Percentiles rank a stretch among this genome's conserved stretches.
phyloP scores from a whole-genome alignment of 371 early-diverging fungal species.

The Mucor saturninus region DNA sequence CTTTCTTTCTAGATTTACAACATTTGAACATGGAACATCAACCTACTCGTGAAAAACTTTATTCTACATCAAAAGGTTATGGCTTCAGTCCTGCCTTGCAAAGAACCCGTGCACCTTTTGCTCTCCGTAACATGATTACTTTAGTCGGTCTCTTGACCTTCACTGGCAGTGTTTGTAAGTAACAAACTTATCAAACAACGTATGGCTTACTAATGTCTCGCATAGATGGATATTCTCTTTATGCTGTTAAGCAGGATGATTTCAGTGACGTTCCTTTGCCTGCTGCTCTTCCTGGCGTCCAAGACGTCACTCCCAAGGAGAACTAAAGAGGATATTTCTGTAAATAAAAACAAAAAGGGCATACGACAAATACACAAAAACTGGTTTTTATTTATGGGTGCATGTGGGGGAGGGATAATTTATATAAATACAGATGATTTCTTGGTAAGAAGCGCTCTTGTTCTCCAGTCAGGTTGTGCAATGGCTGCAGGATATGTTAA shows the following conservation, averaged over 20 bases:
- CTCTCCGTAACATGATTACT: conserved; percentile 50
- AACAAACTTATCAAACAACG: neutral
- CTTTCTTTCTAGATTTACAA: neutral
- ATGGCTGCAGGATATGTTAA: conserved; percentile 20
- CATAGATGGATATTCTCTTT: conserved; percentile 57
- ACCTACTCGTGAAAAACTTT: conserved; percentile 49
- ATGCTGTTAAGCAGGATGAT: conserved; percentile 65
- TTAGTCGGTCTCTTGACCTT: conserved; percentile 53
- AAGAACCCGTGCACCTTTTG: conserved; percentile 59
- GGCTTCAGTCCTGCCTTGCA: conserved; percentile 60
- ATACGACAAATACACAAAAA: neutral
- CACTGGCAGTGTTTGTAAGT: conserved; percentile 61
- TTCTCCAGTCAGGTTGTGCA: conserved; percentile 32
- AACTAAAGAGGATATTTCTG: conserved; percentile 12
- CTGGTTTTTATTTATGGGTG: neutral
- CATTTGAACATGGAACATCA: conserved; percentile 23
- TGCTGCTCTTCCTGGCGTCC: conserved; percentile 36
- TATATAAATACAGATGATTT: conserved; percentile 1
- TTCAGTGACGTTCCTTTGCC: conserved; percentile 63
- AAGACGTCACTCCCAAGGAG: conserved; percentile 37
- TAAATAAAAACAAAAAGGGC: conserved; percentile 17
- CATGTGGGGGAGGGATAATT: neutral
- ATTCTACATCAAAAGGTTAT: conserved; percentile 52
- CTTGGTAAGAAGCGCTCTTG: conserved; percentile 6
- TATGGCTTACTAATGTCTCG: neutral